Evolutionary conservation across 306 rosid genomes (phyloP).

Genomic region (Quercus wislizeni): DNA sequence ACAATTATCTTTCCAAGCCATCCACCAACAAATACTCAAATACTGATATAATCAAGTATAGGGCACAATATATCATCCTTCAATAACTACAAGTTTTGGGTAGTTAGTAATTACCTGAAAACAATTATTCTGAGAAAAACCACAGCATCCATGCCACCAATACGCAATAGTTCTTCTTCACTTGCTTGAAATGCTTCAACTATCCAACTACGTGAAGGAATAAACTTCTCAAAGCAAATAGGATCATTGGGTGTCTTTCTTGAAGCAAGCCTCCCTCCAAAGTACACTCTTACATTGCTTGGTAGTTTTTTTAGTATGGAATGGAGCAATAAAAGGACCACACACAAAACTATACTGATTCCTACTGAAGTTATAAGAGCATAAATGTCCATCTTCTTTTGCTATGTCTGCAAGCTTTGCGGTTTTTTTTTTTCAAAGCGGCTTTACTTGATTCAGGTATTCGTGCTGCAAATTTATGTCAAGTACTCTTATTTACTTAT

Average conservation of each 20-base stretch:
- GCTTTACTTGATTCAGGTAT: neutral
- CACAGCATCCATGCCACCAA: slow-evolving; percentile 86
- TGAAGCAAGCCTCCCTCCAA: slow-evolving; percentile 58
- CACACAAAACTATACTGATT: slow-evolving; percentile 55
- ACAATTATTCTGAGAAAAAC: slow-evolving; percentile 66
- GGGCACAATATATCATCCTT: no score
- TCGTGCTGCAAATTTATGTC: slow-evolving; percentile 4
- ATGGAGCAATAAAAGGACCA: slow-evolving; percentile 62
- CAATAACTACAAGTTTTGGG: no score
- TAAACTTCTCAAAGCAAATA: slow-evolving; percentile 69
- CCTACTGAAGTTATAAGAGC: slow-evolving; percentile 95
- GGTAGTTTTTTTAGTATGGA: slow-evolving; percentile 89
- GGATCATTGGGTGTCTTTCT: slow-evolving; percentile 24
- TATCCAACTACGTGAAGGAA: slow-evolving; percentile 89
- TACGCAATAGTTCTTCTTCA: slow-evolving; percentile 63
- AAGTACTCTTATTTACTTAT: neutral
- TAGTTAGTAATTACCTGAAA: slow-evolving; percentile 54
- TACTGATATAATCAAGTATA: no score
- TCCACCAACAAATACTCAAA: no score
- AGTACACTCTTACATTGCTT: slow-evolving; percentile 67
- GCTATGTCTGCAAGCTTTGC: slow-evolving; percentile 33
- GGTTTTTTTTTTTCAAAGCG: slow-evolving; percentile 23
- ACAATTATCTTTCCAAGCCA: no score
- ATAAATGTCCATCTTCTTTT: slow-evolving; percentile 61
- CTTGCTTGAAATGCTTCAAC: slow-evolving; percentile 71